Evolutionary conservation across 2,329 filamentous ascomycete species (phyloP).

Genomic region (Capronia americana): DNA sequence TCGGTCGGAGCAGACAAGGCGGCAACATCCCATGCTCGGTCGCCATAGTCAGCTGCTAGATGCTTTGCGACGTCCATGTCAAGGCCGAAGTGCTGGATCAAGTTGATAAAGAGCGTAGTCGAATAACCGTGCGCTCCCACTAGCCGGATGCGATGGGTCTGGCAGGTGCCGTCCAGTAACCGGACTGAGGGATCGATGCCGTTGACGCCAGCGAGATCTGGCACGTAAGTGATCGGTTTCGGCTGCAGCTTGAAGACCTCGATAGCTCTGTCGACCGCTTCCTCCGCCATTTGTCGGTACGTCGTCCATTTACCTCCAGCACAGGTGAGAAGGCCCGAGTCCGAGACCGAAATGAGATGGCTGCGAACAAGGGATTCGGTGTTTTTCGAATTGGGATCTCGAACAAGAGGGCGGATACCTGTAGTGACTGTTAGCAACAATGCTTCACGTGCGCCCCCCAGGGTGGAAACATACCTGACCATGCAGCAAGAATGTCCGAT

Average conservation of each 20-base stretch:
- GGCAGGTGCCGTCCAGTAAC: constrained; percentile 70
- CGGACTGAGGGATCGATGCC: constrained; percentile 37
- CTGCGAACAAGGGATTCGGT: constrained; percentile 88
- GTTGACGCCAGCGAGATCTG: constrained; percentile 38
- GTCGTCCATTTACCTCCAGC: constrained; percentile 93
- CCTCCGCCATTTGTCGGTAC: constrained; percentile 91
- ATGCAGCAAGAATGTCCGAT: constrained; percentile 83
- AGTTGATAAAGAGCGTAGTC: constrained; percentile 90
- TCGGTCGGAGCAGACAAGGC: constrained; percentile 79
- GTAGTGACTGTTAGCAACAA: not conserved
- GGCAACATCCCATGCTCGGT: constrained; percentile 89
- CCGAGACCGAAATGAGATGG: constrained; percentile 80
- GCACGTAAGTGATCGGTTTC: constrained; percentile 33
- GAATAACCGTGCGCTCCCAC: constrained; percentile 86
- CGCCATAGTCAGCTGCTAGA: constrained; percentile 84
- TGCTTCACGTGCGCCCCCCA: not conserved
- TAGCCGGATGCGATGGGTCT: constrained; percentile 81
- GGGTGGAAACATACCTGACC: constrained; percentile 63
- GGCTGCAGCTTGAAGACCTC: constrained; percentile 37
- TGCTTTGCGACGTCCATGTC: constrained; percentile 93
- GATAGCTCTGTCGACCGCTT: constrained; percentile 73
- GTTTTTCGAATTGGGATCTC: constrained; percentile 82
- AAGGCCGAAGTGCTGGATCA: constrained; percentile 90
- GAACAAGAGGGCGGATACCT: constrained; percentile 80
- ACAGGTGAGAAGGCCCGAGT: constrained; percentile 80